phyloP scores from a whole-genome alignment of 2,329 filamentous ascomycete species.

The Cladosporium sp. region DNA sequence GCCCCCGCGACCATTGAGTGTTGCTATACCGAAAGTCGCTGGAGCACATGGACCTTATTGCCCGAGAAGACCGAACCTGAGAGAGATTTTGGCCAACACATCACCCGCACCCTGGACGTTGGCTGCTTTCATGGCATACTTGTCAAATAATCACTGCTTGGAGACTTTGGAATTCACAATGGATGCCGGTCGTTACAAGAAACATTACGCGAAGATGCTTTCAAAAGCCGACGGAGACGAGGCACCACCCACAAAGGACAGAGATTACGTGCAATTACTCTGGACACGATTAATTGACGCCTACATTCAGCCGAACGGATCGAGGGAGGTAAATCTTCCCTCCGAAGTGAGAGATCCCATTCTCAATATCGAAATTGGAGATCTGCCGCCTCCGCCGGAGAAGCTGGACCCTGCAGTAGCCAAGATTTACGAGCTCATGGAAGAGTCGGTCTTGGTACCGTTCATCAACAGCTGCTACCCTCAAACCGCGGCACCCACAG shows the following conservation, averaged over 20 bases:
- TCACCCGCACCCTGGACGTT: conserved; percentile 87
- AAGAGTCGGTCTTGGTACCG: conserved; percentile 88
- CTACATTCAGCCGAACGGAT: conserved; percentile 82
- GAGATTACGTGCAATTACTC: conserved; percentile 68
- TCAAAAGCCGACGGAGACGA: conserved; percentile 43
- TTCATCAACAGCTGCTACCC: conserved; percentile 70
- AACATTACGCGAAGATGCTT: conserved; percentile 58
- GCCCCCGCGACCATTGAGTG: conserved; percentile 46
- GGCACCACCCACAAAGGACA: conserved; percentile 52
- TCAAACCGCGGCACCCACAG: conserved; percentile 42
- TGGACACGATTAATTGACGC: conserved; percentile 88
- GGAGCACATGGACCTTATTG: conserved; percentile 47
- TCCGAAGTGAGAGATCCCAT: conserved; percentile 79
- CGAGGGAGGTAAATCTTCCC: conserved; percentile 86
- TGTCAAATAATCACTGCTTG: conserved; percentile 94
- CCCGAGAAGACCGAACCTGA: conserved; percentile 65
- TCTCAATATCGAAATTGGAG: conserved; percentile 55
- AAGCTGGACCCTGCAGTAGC: conserved; percentile 76
- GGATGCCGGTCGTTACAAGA: conserved; percentile 81
- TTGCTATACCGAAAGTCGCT: conserved; percentile 43
- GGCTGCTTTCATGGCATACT: conserved; percentile 89
- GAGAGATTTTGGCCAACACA: conserved; percentile 82
- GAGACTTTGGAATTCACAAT: conserved; percentile 97
- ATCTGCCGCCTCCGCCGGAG: conserved; percentile 67
- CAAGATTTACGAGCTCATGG: conserved; percentile 95